These are phyloP conservation scores for Dryas drummondii DNA, from an alignment of 306 rosid genomes.

Conservation along the genomic window DNA sequence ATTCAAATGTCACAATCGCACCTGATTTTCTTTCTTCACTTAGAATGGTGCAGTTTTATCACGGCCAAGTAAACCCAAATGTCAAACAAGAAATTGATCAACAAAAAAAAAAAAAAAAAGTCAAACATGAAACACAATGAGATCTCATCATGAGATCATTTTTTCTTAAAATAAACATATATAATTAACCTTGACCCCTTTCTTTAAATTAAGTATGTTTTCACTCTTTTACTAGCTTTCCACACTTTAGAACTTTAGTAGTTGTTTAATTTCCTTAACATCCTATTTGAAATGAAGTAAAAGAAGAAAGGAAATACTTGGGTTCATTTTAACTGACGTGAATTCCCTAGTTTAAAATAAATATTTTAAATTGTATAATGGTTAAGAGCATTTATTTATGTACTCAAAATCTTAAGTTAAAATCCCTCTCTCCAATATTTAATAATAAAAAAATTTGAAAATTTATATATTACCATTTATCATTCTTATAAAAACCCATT, in stretches of 20 bases:
- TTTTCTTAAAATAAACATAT: not conserved
- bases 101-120: not conserved
- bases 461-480: too few relatives aligned
- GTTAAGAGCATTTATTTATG: too few relatives aligned
- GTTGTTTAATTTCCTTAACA: not conserved
- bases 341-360: not conserved
- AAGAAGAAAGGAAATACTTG: too few relatives aligned
- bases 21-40: slow-evolving; percentile 7
- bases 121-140: too few relatives aligned
- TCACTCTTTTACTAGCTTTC: not conserved
- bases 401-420: too few relatives aligned
- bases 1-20: slow-evolving; percentile 17
- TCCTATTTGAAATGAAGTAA: not conserved
- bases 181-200: not conserved
- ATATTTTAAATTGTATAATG: too few relatives aligned
- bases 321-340: not conserved
- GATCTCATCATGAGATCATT: too few relatives aligned
- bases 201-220: not conserved
- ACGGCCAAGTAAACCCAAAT: not conserved
- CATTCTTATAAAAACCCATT: too few relatives aligned
- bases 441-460: too few relatives aligned
- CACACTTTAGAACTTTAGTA: not conserved
- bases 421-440: too few relatives aligned
- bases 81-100: slow-evolving; percentile 4
- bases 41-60: not conserved